Base-by-base conservation (phyloP, 2,329 filamentous ascomycete genomes). In the Drechslera avenae region DNA sequence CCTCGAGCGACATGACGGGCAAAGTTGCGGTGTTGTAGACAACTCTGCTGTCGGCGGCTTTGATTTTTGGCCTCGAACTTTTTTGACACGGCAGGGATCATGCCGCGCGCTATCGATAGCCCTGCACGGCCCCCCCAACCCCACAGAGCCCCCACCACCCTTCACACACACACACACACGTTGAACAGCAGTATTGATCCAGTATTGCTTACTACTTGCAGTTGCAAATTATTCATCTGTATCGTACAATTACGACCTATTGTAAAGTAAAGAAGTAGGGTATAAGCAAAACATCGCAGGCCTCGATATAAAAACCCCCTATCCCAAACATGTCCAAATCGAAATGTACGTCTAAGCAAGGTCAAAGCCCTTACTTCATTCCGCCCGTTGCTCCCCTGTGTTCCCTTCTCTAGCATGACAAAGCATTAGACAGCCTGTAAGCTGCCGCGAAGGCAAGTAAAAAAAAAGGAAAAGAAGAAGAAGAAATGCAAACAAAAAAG, bases 1-100 rank as follows among this genome's bases (percentile, higher is more conserved):
- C 93, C 74, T 89, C 86, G 34, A 97, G 79, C 75, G 85, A 85
- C 78, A 78, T 78, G 57, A 57, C 63, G 66, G 56, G 57, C 56
- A 43, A 34, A 39, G 54, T 57, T 57, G 58, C 44, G 55, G 53
- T 44, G 63, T 57, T 48, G 54, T 48, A 17, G 47, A 37, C 14
- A 39, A 37, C 41, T 18, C n/a, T 21, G 31, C 40, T 48, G 31
- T 31, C 35, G 28, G 41, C 35, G 19, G 32, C 37, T 42, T 17
- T 49, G 35, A 33, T 59, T 53, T 57, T 57, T 52, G 46, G 48
- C 33, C 48, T 40, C 44, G 40, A 56, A 59, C 50, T 54, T 56
- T 59, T 59, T 54, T 51, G 49, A 35, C 45, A 30, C 4, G 28
- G 28, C 54, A 57, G 52, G 52, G 47, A 57, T 57, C 40, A 14